Evolutionary conservation across 176 grass and related monocot species (phyloP).

Genomic region (Phragmites australis): DNA sequence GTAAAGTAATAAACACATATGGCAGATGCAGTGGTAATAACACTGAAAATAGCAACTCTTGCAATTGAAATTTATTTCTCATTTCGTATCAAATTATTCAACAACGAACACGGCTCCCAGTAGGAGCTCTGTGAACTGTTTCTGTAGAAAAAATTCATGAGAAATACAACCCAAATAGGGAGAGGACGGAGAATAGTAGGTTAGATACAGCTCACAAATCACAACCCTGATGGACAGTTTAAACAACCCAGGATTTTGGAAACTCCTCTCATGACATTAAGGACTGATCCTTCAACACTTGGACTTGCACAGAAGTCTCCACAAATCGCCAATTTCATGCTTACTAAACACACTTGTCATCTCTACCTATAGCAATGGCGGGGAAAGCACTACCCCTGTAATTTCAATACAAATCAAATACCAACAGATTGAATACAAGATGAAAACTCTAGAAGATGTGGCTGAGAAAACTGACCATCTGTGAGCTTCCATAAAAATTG

Average conservation of each 20-base stretch:
- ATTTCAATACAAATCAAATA: conserved; percentile 31
- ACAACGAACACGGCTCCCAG: conserved; percentile 14
- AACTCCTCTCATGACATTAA: conserved; percentile 75
- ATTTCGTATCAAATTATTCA: conserved; percentile 27
- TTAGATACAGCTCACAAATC: conserved; percentile 48
- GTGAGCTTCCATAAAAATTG: conserved; percentile 88
- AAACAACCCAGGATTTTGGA: conserved; percentile 75
- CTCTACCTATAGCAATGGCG: conserved; percentile 49
- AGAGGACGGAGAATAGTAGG: background rate
- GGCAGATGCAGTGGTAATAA: too few relatives aligned
- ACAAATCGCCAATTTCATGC: conserved; percentile 68
- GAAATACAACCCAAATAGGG: conserved; percentile 8
- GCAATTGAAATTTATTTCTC: conserved; percentile 16
- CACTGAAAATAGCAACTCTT: background rate
- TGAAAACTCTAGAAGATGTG: conserved; percentile 18
- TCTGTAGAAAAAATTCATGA: background rate
- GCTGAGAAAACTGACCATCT: conserved; percentile 75
- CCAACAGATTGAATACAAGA: background rate
- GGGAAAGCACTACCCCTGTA: conserved; percentile 82
- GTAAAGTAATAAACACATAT: too few relatives aligned
- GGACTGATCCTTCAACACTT: conserved; percentile 72
- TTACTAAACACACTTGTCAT: conserved; percentile 85
- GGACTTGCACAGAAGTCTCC: conserved; percentile 87
- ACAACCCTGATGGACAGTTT: conserved; percentile 54
- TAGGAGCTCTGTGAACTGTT: conserved; percentile 5